phyloP scores from a whole-genome alignment of 352 stramenopile genomes.

The Chrysophaeum taylorii region DNA sequence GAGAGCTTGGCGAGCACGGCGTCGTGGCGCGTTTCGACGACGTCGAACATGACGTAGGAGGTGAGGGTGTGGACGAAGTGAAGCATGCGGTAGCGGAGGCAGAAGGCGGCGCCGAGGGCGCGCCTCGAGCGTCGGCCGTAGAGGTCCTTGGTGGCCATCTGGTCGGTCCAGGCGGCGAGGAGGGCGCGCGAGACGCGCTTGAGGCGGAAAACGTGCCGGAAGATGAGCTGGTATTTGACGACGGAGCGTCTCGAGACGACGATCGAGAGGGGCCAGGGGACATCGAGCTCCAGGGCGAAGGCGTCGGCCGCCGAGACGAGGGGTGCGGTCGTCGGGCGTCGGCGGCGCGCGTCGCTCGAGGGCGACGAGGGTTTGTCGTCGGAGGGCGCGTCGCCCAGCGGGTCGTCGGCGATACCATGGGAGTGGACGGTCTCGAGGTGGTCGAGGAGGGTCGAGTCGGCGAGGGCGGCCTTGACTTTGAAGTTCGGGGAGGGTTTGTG shows the following conservation, averaged over 20 bases:
- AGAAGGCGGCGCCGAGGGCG: slow-evolving; percentile 77
- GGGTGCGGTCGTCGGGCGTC: slow-evolving; percentile 14
- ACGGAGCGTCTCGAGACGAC: slow-evolving; percentile 82
- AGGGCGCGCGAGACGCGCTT: slow-evolving; percentile 95
- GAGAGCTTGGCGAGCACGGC: slow-evolving; percentile 67
- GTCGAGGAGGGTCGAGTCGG: too few species aligned
- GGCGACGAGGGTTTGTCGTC: too few species aligned
- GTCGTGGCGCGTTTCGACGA: slow-evolving; percentile 83
- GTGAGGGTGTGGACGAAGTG: slow-evolving; percentile 98
- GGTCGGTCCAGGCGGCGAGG: slow-evolving; percentile 84
- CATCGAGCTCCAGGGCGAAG: slow-evolving; percentile 86
- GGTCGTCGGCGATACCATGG: too few species aligned
- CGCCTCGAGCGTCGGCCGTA: slow-evolving; percentile 38
- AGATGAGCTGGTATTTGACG: slow-evolving; percentile 97
- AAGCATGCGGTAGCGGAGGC: slow-evolving; percentile 91
- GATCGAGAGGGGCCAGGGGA: slow-evolving; percentile 93
- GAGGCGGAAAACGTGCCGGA: slow-evolving; percentile 95
- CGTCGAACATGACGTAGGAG: slow-evolving; percentile 95
- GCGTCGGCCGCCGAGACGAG: slow-evolving; percentile 78
- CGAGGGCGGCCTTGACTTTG: too few species aligned
- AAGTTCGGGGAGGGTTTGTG: too few species aligned
- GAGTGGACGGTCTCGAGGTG: too few species aligned
- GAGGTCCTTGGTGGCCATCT: slow-evolving; percentile 66
- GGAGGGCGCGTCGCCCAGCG: too few species aligned
- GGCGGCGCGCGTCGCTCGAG: slow-evolving; percentile 63